Evolutionary conservation across 768 basidiomycete species (phyloP).

Genomic region (Amanita phalloides): DNA sequence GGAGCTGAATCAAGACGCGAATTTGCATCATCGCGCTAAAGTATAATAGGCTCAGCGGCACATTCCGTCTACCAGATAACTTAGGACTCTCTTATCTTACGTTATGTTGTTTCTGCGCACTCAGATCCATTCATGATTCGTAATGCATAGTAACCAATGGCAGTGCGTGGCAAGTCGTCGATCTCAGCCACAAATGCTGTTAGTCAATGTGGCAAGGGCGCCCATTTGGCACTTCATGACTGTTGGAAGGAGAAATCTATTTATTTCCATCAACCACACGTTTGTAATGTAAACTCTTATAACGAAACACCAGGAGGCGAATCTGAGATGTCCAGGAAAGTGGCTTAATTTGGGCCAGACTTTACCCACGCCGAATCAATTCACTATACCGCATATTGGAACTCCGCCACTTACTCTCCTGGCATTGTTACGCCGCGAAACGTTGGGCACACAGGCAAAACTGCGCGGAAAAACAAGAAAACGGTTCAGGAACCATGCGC

Average conservation of each 20-base stretch:
- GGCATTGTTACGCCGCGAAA: constrained; percentile 28
- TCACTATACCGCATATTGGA: constrained; percentile 30
- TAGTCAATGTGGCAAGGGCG: neutral
- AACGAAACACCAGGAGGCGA: neutral
- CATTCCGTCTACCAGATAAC: neutral
- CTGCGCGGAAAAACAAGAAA: constrained; percentile 24
- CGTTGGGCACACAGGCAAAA: constrained; percentile 23
- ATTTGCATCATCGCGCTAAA: neutral
- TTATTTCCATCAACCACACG: neutral
- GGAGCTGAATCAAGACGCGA: neutral
- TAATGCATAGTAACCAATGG: too few relatives aligned
- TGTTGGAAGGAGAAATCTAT: neutral
- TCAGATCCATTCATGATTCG: neutral
- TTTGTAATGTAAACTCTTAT: neutral
- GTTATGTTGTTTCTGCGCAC: neutral
- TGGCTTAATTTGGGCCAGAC: constrained; percentile 9
- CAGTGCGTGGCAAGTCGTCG: neutral
- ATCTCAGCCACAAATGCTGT: neutral
- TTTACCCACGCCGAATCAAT: constrained; percentile 37
- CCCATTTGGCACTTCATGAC: neutral
- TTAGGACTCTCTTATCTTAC: neutral
- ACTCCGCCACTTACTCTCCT: constrained; percentile 37
- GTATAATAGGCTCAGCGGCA: neutral
- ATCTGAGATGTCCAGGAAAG: constrained; percentile 4
- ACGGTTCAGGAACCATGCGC: constrained; percentile 27